These are phyloP conservation scores for Epichloe hybrida DNA, from an alignment of 2,329 filamentous ascomycete genomes.

Conservation along the genomic window DNA sequence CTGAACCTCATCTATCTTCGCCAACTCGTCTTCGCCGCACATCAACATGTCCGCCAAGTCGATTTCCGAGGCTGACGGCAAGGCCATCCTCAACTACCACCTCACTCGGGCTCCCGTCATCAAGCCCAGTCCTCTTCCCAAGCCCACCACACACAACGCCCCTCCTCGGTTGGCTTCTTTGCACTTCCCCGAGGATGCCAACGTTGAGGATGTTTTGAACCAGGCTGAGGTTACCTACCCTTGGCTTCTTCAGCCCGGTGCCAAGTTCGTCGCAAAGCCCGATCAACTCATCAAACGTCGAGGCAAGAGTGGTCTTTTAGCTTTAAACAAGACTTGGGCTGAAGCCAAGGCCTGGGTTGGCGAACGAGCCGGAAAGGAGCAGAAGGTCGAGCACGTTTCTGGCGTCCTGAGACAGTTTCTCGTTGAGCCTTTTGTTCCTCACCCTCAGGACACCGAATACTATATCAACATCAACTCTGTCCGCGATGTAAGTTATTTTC, in stretches of 20 bases:
- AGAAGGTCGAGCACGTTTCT: constrained; percentile 83
- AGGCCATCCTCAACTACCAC: constrained; percentile 99
- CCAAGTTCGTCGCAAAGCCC: constrained; percentile 97
- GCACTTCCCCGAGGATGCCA: constrained; percentile 80
- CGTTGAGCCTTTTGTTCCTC: constrained; percentile 95
- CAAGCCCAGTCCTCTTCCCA: constrained; percentile 89
- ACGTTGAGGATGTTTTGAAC: constrained; percentile 73
- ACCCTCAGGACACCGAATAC: constrained; percentile 91
- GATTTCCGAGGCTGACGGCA: constrained; percentile 97
- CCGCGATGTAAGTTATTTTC: constrained; percentile 69
- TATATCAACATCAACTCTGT: constrained; percentile 99
- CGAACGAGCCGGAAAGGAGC: constrained; percentile 77
- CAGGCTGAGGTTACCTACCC: constrained; percentile 95
- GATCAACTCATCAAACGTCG: constrained; percentile 99
- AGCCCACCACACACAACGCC: constrained; percentile 77
- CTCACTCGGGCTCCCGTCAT: constrained; percentile 94
- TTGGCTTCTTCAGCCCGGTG: constrained; percentile 70
- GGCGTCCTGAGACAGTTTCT: constrained; percentile 90
- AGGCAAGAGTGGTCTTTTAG: constrained; percentile 95
- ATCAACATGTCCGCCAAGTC: constrained; percentile 57
- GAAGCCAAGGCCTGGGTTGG: constrained; percentile 92
- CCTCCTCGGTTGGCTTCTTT: constrained; percentile 82
- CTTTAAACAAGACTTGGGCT: constrained; percentile 92
- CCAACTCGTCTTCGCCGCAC: constrained; percentile 13
- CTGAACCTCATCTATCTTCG: not conserved